phyloP scores from a whole-genome alignment of 2,329 filamentous ascomycete genomes.

The Calonectria hawksworthii region DNA sequence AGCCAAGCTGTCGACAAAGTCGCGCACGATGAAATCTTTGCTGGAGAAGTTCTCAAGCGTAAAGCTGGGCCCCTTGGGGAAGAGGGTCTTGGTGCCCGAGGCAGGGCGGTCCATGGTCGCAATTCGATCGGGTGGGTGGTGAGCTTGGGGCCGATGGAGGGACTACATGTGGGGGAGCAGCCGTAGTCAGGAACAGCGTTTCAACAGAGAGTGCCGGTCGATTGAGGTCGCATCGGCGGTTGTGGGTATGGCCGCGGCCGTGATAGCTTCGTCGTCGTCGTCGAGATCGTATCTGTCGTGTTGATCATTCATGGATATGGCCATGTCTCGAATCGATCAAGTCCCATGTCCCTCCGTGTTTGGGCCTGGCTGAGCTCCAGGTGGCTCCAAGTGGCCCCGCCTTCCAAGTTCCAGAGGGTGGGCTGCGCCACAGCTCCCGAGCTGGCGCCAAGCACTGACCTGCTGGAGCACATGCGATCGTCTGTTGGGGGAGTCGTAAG shows the following conservation, averaged over 20 bases:
- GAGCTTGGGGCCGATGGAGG: constrained; percentile 34
- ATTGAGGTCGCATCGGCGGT: constrained; percentile 10
- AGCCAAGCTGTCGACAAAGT: constrained; percentile 95
- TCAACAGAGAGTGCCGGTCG: constrained; percentile 5
- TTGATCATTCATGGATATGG: constrained; percentile 35
- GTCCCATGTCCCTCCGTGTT: constrained; percentile 33
- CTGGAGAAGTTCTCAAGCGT: constrained; percentile 89
- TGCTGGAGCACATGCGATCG: constrained; percentile 31
- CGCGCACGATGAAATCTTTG: constrained; percentile 97
- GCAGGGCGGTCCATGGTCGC: constrained; percentile 59
- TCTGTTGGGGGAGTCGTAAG: constrained; percentile 2
- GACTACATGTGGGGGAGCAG: constrained; percentile 49
- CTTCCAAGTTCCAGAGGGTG: constrained; percentile 12
- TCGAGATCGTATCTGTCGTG: constrained; percentile 32
- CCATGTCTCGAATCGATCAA: constrained; percentile 30
- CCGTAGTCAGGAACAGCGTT: constrained; percentile 16
- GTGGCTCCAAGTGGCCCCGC: constrained; percentile 31
- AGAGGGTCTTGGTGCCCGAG: constrained; percentile 74
- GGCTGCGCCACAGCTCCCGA: constrained; percentile 42
- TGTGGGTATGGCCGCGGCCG: constrained; percentile 17
- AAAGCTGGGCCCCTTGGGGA: constrained; percentile 85
- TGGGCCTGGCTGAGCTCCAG: constrained; percentile 28
- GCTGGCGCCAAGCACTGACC: constrained; percentile 18
- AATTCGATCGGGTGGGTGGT: constrained; percentile 41
- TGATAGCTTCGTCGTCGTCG: constrained; percentile 25